phyloP scores from a whole-genome alignment of 345 rosid species.

The Triadica sebifera region DNA sequence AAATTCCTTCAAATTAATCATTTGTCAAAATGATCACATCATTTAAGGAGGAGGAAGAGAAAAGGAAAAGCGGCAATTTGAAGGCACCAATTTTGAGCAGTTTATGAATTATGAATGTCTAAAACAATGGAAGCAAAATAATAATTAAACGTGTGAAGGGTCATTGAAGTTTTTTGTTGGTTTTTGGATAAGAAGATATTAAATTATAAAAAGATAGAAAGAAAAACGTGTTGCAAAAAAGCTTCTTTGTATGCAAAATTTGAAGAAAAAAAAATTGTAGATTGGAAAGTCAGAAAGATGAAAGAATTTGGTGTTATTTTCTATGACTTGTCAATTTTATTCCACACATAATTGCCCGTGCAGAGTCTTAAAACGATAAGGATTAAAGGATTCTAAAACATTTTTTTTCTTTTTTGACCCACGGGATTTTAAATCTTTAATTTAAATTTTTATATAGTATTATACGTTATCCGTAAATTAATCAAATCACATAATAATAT shows the following conservation, averaged over 20 bases:
- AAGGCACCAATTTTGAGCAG: constrained; percentile 29
- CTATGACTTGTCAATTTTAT: not conserved
- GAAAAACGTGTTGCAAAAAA: not conserved
- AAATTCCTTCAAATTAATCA: too few species aligned
- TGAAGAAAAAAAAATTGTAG: too few species aligned
- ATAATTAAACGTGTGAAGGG: not conserved
- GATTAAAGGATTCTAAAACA: not conserved
- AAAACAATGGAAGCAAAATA: not conserved
- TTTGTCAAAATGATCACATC: not conserved
- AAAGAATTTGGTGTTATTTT: not conserved
- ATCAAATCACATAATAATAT: too few species aligned
- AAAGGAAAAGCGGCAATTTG: not conserved
- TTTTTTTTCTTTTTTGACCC: too few species aligned
- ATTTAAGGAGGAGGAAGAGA: not conserved
- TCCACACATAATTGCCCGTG: too few species aligned
- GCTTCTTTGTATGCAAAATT: not conserved
- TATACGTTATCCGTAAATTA: too few species aligned
- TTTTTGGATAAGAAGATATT: constrained; percentile 16
- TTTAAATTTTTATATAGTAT: too few species aligned
- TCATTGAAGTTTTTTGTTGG: not conserved
- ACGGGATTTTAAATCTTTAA: too few species aligned
- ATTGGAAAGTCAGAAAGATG: constrained; percentile 1
- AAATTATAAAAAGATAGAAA: not conserved
- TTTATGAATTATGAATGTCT: not conserved
- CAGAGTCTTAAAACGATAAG: not conserved